Evolutionary conservation across 73 alveolate species (phyloP), one percentile per base, ranked within the genome.

Genomic region (Uronychia setigera): DNA sequence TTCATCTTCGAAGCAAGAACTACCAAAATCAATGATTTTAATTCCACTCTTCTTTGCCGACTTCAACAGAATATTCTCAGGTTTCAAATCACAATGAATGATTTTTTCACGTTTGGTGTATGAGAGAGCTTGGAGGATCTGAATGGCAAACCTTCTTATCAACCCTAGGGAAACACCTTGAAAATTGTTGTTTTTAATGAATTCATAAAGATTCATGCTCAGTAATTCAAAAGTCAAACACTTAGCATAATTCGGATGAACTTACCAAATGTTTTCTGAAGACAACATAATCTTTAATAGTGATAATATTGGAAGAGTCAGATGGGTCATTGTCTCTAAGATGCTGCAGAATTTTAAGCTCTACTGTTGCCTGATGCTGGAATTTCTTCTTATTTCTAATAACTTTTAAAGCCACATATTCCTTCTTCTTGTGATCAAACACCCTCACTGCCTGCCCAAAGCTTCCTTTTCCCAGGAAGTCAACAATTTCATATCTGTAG

Each of bases 21-120:
- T 82, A n/a, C 99, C 99, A 88, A 96, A 95, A 84, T 96, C 99
- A n/a, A 96, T 96, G 77, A 96, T 81, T 87, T 96, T 94, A 83
- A 94, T 88, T n/a, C 98, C 98, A 0, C 93, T 59, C 83, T 92
- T 91, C 33, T 90, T 92, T 29, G 95, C 95, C 74, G 85, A 77
- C 83, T 94, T 94, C 74, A 94, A 80, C 67, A 94, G 86, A 28
- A 94, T 91, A 46, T 94, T 94, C 80, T 94, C 98, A 0, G 98
- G 98, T 85, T 94, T 94, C 76, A 94, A 77, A 79, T 94, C 98
- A 58, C 98, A 94, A 82, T 94, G 98, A 33, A 91, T 88, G 77
- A 94, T 85, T 35, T 82, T 85, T 82, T 86, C 93, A 82, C 87
- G 89, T 78, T 89, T 87, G 31, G 91, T 78, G 83, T 87, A 94